Conservation (phyloP, 192 early-diverging fungal species). For the Backusella mclennaniae region DNA sequence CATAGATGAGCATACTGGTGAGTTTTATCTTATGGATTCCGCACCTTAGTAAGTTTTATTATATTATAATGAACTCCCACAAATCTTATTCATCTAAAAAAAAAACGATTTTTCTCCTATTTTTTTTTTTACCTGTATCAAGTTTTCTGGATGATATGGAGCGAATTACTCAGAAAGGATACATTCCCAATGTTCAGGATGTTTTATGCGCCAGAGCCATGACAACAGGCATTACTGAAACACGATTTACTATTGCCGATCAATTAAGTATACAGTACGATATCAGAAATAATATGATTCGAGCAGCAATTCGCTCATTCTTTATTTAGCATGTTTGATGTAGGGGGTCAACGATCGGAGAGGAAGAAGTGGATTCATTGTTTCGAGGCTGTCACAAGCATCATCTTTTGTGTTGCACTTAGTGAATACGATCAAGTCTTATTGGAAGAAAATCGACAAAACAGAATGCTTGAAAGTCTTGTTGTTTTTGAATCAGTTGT, state of each 20-base stretch:
- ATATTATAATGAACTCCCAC: conserved; percentile 3
- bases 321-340: conserved; percentile 67
- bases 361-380: conserved; percentile 76
- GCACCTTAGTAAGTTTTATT: conserved; percentile 71
- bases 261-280: conserved; percentile 86
- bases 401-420: conserved; percentile 83
- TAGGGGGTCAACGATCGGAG: conserved; percentile 71
- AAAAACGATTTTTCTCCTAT: conserved; percentile 24
- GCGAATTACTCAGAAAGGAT: conserved; percentile 80
- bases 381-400: conserved; percentile 73
- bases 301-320: background rate
- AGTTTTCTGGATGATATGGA: conserved; percentile 93
- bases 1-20: conserved; percentile 57
- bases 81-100: background rate
- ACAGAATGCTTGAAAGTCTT: conserved; percentile 82
- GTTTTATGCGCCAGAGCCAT: conserved; percentile 93
- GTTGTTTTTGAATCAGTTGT: conserved; percentile 83
- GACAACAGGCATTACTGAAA: conserved; percentile 97
- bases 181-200: conserved; percentile 90
- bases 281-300: background rate
- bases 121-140: background rate
- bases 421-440: conserved; percentile 86
- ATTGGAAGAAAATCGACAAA: conserved; percentile 68
- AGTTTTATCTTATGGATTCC: conserved; percentile 83
- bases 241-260: conserved; percentile 87